Evolutionary conservation across 495 filamentous ascomycete species (phyloP).

Genomic region (Aspergillus saccharolyticus): DNA sequence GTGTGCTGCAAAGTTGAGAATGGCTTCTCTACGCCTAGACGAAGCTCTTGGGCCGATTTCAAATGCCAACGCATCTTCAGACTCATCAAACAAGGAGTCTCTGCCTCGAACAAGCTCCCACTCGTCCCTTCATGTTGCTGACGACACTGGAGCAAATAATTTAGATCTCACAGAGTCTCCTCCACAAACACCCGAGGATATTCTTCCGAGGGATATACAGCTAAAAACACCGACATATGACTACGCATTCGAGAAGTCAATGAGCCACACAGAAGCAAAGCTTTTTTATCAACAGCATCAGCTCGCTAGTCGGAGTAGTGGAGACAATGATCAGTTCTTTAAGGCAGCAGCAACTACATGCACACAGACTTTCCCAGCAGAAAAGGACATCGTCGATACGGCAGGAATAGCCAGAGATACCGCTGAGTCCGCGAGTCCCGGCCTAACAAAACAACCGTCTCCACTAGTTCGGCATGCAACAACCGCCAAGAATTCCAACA

Average conservation of each 20-base stretch:
- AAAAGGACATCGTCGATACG: neutral
- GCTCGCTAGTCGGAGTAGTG: constrained; percentile 34
- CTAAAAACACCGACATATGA: constrained; percentile 80
- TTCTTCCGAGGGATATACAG: constrained; percentile 70
- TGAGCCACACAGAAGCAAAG: constrained; percentile 87
- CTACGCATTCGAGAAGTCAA: constrained; percentile 80
- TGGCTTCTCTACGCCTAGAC: constrained; percentile 19
- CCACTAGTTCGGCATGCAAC: neutral
- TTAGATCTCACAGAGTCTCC: constrained; percentile 11
- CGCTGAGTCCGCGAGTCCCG: neutral
- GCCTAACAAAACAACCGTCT: neutral
- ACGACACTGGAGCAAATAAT: constrained; percentile 23
- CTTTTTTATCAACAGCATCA: constrained; percentile 91
- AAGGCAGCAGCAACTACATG: constrained; percentile 14
- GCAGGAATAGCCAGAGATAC: neutral
- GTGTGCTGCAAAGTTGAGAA: constrained; percentile 10
- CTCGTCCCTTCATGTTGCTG: neutral
- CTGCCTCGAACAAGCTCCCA: neutral
- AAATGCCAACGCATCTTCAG: constrained; percentile 22
- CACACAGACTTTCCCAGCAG: neutral
- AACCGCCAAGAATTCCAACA: neutral
- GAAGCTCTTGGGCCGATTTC: constrained; percentile 14
- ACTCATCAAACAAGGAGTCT: neutral
- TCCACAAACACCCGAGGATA: constrained; percentile 41
- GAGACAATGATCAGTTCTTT: constrained; percentile 14